Evolutionary conservation across 1,284 basidiomycete species (phyloP).

Genomic region (Lentinula novae-zelandiae): DNA sequence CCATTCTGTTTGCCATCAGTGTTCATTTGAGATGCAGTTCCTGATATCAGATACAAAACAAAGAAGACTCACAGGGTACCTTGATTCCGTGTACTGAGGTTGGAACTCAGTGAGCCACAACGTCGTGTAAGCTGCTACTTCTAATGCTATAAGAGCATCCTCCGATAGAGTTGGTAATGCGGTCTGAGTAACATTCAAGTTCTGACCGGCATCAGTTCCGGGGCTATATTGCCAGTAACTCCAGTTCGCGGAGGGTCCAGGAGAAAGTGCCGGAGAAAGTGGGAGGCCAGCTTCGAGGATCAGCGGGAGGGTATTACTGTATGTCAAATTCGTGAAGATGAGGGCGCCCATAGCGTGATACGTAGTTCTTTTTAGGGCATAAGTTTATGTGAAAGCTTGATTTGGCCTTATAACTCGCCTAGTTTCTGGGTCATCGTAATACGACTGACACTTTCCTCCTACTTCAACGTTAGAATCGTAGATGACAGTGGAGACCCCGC

Average conservation of each 20-base stretch:
- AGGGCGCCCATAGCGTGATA: constrained; percentile 12
- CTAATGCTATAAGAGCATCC: background rate
- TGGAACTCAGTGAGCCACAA: constrained; percentile 7
- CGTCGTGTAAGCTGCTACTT: background rate
- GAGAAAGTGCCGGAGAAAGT: constrained; percentile 5
- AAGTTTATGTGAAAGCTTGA: no score
- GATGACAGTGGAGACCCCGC: background rate
- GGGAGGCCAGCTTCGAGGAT: constrained; percentile 9
- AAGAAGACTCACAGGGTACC: constrained; percentile 5
- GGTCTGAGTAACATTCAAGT: background rate
- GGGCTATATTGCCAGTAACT: background rate
- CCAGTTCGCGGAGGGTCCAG: constrained; percentile 2
- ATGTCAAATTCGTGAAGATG: constrained; percentile 11
- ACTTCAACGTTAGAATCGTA: constrained; percentile 10
- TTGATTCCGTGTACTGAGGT: constrained; percentile 1
- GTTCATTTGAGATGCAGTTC: no score
- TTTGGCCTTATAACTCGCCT: background rate
- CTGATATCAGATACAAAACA: background rate
- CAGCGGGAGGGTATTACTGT: constrained; percentile 8
- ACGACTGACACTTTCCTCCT: constrained; percentile 12
- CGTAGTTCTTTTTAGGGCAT: background rate
- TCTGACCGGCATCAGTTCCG: background rate
- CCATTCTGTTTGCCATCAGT: constrained; percentile 4
- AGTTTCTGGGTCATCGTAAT: constrained; percentile 8
- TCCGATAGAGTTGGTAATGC: background rate